A percentile compares a stretch with the other conserved stretches of the same genome.
Conservation (phyloP, 192 early-diverging fungal genomes). For the Umbelopsis ramanniana region DNA sequence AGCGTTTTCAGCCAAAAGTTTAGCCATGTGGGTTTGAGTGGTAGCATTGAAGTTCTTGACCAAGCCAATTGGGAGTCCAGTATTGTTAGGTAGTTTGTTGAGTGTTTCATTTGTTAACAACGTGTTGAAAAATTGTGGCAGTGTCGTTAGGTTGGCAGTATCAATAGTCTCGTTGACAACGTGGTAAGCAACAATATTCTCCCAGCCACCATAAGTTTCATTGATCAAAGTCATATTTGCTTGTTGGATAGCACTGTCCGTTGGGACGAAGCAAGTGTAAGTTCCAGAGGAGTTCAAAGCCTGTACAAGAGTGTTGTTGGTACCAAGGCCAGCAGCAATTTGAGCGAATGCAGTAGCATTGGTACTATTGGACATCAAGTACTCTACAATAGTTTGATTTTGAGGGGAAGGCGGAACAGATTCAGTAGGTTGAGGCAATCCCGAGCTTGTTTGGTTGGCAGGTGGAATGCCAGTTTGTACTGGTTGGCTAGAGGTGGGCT, state of each 20-base stretch:
- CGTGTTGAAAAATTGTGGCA: not conserved
- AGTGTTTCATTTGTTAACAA: conserved; percentile 20
- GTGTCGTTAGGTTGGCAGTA: not conserved
- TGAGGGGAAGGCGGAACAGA: not conserved
- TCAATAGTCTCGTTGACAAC: conserved; percentile 11
- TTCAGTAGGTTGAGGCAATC: too few species aligned
- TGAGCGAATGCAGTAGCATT: not conserved
- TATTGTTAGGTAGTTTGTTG: not conserved
- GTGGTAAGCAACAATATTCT: conserved; percentile 24
- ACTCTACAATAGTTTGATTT: conserved; percentile 7
- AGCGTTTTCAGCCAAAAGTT: not conserved
- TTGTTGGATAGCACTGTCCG: not conserved
- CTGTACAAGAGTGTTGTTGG: not conserved
- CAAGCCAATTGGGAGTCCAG: conserved; percentile 13
- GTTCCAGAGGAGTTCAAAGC: conserved; percentile 20
- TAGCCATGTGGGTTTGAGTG: not conserved
- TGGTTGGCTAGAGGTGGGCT: not conserved
- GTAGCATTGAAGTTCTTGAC: conserved; percentile 8
- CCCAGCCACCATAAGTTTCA: not conserved
- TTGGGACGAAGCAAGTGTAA: conserved; percentile 24
- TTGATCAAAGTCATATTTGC: not conserved
- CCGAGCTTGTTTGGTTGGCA: too few species aligned
- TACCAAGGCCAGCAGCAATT: not conserved
- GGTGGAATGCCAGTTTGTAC: too few species aligned
- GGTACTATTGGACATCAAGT: not conserved